These are phyloP conservation scores for Trichoderma hamatum DNA, from an alignment of 2,329 filamentous ascomycete species.

Conservation along the genomic window DNA sequence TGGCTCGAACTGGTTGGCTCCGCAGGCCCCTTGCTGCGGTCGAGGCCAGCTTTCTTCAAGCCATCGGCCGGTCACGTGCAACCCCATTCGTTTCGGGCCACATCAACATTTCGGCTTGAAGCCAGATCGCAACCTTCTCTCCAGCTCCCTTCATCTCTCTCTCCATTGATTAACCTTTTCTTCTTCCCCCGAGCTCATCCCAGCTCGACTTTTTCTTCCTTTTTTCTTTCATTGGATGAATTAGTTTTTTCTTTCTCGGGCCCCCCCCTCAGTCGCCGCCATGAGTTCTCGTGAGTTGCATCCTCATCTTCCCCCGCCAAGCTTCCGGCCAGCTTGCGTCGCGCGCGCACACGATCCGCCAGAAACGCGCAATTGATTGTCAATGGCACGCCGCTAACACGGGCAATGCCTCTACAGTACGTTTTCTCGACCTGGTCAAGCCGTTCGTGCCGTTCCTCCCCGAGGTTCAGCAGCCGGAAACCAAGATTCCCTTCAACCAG, in stretches of 20 bases:
- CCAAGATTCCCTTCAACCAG: slow-evolving; percentile 98
- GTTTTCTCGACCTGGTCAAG: slow-evolving; percentile 99
- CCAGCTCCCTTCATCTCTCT: slow-evolving; percentile 40
- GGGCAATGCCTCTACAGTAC: slow-evolving; percentile 62
- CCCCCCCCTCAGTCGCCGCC: slow-evolving; percentile 46
- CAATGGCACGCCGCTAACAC: slow-evolving; percentile 36
- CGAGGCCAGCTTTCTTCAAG: slow-evolving; percentile 27
- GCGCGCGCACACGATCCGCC: slow-evolving; percentile 25
- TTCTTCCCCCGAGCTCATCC: slow-evolving; percentile 42
- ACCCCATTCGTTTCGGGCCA: slow-evolving; percentile 45
- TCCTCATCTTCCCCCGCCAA: slow-evolving; percentile 21
- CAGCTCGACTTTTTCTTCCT: slow-evolving; percentile 43
- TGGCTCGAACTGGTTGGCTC: slow-evolving; percentile 26
- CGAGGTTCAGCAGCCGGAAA: slow-evolving; percentile 97
- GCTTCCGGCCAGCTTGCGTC: slow-evolving; percentile 31
- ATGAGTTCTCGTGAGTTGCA: slow-evolving; percentile 59
- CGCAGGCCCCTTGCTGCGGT: neutral
- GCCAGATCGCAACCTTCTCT: slow-evolving; percentile 49
- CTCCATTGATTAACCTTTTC: slow-evolving; percentile 36
- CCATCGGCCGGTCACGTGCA: slow-evolving; percentile 39
- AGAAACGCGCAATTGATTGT: slow-evolving; percentile 36
- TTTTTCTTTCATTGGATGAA: slow-evolving; percentile 45
- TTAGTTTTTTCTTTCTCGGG: slow-evolving; percentile 43
- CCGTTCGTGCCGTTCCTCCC: slow-evolving; percentile 99
- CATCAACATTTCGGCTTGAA: slow-evolving; percentile 50